A percentile compares a stretch with the other conserved stretches of the same genome.
Evolutionary conservation across 2,329 filamentous ascomycete species (phyloP).

Genomic region (Conoideocrella luteorostrata): DNA sequence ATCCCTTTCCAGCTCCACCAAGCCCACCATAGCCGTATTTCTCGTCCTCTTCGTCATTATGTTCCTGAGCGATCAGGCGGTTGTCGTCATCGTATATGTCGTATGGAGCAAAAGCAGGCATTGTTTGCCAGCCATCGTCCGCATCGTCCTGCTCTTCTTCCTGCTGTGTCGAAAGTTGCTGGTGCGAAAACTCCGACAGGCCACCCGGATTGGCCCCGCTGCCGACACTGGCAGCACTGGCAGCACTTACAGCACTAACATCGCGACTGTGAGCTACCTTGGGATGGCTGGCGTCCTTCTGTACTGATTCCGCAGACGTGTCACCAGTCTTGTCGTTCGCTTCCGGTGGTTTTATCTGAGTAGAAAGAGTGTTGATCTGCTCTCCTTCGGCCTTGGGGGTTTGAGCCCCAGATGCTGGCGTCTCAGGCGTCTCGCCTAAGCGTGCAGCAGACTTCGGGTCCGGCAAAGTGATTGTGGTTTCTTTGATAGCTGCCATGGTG

Average conservation of each 20-base stretch:
- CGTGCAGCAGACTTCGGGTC: not conserved
- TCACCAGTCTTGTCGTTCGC: not conserved
- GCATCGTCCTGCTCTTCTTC: slow-evolving; percentile 46
- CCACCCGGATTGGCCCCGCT: slow-evolving; percentile 13
- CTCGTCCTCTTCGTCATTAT: slow-evolving; percentile 62
- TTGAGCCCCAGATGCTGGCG: not conserved
- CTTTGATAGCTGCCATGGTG: not conserved
- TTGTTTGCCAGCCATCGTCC: slow-evolving; percentile 80
- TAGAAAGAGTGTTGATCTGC: slow-evolving; percentile 2
- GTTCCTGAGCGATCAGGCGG: slow-evolving; percentile 75
- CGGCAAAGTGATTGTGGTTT: not conserved
- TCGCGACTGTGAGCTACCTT: slow-evolving; percentile 28
- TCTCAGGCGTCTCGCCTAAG: not conserved
- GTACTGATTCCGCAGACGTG: not conserved
- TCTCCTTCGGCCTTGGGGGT: not conserved
- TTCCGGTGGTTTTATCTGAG: not conserved
- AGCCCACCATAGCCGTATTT: slow-evolving; percentile 66
- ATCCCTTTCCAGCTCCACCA: slow-evolving; percentile 88
- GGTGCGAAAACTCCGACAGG: slow-evolving; percentile 87
- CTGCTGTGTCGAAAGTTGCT: slow-evolving; percentile 59
- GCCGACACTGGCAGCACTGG: slow-evolving; percentile 19
- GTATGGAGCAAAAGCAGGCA: slow-evolving; percentile 88
- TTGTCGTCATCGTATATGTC: slow-evolving; percentile 96
- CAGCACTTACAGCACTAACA: slow-evolving; percentile 30
- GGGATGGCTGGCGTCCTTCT: slow-evolving; percentile 5